Evolutionary conservation across 768 basidiomycete genomes (phyloP), one percentile per base, ranked within the genome.

Genomic region (Tremella fuciformis): DNA sequence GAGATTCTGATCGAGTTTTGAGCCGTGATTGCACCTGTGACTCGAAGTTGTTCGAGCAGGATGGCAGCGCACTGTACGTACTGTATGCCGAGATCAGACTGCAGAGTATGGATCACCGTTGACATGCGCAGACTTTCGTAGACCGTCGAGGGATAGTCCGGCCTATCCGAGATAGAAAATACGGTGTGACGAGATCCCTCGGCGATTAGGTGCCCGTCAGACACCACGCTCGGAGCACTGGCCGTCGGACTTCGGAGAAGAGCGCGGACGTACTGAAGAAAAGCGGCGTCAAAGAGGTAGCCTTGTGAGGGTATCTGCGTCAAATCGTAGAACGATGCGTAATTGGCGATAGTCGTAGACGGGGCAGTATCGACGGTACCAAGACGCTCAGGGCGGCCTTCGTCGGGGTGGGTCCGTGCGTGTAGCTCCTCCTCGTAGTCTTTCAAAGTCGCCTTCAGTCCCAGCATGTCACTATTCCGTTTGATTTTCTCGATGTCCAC

Each of bases 241-340:
- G 83, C 83, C 57, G 78, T 81, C 7, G 65, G 65, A 40, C 60
- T 51, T 44, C 56, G 34, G 53, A 87, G 73, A 29, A 82, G 76
- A 22, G 86, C 82, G 9, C 83, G 78, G 13, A 87, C 78, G 69
- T 85, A 88, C 40, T 82, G 78, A 38, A 90, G 78, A 57, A 81
- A 82, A 1, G 84, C 80, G 83, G 85, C 86, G 58, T 86, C 83
- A 76, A 86, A 89, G 74, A 87, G 79, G 34, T 87, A 77, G 15
- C 80, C 79, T 50, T 82, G 78, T 0, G 50, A 58, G 8, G 59
- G 56, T 2, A 55, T 57, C 2, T 15, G 1, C 9, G 58, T 54
- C 18, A 55, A 25, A 1, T 29, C 41, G 7, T 19, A 40, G 21
- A 69, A 42, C 83, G 76, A 68, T 4, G 42, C 50, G 41, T 62